Conservation (phyloP, 2,329 filamentous ascomycete genomes). For the Calcarisporium arbuscula region DNA sequence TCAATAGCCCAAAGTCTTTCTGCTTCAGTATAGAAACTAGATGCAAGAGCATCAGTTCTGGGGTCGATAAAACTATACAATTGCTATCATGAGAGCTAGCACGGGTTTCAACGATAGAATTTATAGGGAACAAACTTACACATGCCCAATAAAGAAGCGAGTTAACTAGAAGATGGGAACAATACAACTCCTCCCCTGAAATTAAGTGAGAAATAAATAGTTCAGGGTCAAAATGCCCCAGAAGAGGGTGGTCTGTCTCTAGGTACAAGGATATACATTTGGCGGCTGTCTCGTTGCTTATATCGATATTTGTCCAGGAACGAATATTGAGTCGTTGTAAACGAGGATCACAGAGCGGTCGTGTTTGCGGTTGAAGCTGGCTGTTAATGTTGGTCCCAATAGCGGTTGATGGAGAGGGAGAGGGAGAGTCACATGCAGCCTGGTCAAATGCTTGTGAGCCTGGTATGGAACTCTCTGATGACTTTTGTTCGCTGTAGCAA, state of each 20-base stretch:
- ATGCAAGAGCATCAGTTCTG: constrained; percentile 10
- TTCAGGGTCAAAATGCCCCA: constrained; percentile 28
- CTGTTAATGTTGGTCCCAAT: too few species aligned
- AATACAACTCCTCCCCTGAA: constrained; percentile 14
- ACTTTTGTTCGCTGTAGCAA: too few species aligned
- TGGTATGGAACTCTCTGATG: background rate
- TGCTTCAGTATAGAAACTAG: constrained; percentile 20
- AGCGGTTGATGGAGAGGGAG: too few species aligned
- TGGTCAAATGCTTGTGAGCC: background rate
- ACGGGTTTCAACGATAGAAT: background rate
- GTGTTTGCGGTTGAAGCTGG: background rate
- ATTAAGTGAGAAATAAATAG: constrained; percentile 29
- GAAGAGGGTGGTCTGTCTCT: constrained; percentile 30
- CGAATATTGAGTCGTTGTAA: constrained; percentile 21
- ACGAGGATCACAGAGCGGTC: constrained; percentile 17
- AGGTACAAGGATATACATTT: constrained; percentile 29
- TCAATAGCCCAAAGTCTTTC: constrained; percentile 19
- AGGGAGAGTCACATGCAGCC: too few species aligned
- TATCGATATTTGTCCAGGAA: constrained; percentile 27
- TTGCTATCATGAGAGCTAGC: constrained; percentile 22
- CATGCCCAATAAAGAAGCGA: constrained; percentile 27
- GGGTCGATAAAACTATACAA: constrained; percentile 27
- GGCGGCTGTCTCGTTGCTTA: constrained; percentile 23
- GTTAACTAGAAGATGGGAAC: constrained; percentile 26
- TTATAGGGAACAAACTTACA: constrained; percentile 17